Percentiles rank a stretch among this genome's conserved stretches.
Conservation (phyloP, 257 asterid species). For the Datura wrightii region DNA sequence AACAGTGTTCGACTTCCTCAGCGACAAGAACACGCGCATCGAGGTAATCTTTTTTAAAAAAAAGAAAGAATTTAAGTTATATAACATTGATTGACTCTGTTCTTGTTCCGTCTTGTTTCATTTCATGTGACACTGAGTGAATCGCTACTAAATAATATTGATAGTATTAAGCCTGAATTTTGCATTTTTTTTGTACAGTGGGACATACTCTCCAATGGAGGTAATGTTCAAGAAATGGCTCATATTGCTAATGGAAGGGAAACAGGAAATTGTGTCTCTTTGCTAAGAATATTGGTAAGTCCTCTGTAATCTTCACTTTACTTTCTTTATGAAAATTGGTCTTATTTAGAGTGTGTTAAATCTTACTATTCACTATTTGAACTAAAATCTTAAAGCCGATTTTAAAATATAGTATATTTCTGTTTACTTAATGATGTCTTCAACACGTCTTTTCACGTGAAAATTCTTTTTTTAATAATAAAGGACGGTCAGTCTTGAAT, state of each 20-base stretch:
- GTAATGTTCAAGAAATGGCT: conserved; percentile 42
- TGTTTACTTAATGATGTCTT: background rate
- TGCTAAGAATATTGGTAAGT: conserved; percentile 43
- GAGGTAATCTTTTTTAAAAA: conserved; percentile 35
- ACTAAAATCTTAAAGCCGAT: background rate
- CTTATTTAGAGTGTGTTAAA: background rate
- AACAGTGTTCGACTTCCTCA: conserved; percentile 46
- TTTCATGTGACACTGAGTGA: too few relatives aligned
- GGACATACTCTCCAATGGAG: conserved; percentile 50
- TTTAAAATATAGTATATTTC: background rate
- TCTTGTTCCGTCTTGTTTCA: too few relatives aligned
- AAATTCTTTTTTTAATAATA: background rate
- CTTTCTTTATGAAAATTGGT: background rate
- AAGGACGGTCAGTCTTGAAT: background rate
- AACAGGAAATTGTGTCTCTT: conserved; percentile 44
- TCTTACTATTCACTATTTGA: background rate
- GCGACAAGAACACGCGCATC: conserved; percentile 36
- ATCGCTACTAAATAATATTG: background rate
- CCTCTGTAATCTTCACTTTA: background rate
- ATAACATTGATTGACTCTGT: too few relatives aligned
- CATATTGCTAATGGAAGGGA: conserved; percentile 48
- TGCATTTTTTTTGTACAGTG: conserved; percentile 37
- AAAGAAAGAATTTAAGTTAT: background rate
- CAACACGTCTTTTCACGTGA: too few relatives aligned
- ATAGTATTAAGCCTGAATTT: too few relatives aligned